Percentiles rank a stretch among this genome's conserved stretches.
These are phyloP conservation scores for Tephrocybe sp. DNA, from an alignment of 768 basidiomycete species.

Conservation along the genomic window DNA sequence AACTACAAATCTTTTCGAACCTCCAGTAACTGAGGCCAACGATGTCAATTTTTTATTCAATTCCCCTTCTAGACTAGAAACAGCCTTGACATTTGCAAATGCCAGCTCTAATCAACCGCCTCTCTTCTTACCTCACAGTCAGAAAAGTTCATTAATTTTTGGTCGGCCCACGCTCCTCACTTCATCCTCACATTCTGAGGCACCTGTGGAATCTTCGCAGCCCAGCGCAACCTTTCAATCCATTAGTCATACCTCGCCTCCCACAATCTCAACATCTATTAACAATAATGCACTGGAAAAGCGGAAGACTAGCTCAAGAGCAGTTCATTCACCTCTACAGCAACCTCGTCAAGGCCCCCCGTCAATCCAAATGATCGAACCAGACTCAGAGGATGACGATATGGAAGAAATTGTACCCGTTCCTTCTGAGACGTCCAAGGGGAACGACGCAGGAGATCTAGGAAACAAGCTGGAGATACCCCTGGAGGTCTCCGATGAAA, in stretches of 20 bases:
- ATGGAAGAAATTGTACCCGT: slow-evolving; percentile 35
- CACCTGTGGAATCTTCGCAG: slow-evolving; percentile 4
- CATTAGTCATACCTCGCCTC: background rate
- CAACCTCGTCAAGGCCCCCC: background rate
- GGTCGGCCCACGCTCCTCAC: slow-evolving; percentile 27
- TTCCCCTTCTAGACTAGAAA: slow-evolving; percentile 53
- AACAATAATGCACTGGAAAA: background rate
- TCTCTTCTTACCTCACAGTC: slow-evolving; percentile 1
- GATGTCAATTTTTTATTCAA: slow-evolving; percentile 20
- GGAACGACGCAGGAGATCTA: background rate
- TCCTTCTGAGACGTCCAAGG: background rate
- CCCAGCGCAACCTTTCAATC: background rate
- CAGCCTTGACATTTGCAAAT: slow-evolving; percentile 65
- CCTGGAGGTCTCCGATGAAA: background rate
- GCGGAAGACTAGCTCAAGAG: background rate
- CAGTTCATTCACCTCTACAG: background rate
- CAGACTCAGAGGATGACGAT: slow-evolving; percentile 30
- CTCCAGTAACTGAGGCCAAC: slow-evolving; percentile 2
- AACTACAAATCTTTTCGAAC: background rate
- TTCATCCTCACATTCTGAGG: slow-evolving; percentile 7
- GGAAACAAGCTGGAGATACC: background rate
- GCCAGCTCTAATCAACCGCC: slow-evolving; percentile 36
- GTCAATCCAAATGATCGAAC: background rate
- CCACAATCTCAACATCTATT: background rate
- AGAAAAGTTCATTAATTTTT: slow-evolving; percentile 20